Percentiles rank a stretch among this genome's conserved stretches.
These are phyloP conservation scores for Gloeopeniophorella convolvens DNA, from an alignment of 768 basidiomycete species.

Conservation along the genomic window DNA sequence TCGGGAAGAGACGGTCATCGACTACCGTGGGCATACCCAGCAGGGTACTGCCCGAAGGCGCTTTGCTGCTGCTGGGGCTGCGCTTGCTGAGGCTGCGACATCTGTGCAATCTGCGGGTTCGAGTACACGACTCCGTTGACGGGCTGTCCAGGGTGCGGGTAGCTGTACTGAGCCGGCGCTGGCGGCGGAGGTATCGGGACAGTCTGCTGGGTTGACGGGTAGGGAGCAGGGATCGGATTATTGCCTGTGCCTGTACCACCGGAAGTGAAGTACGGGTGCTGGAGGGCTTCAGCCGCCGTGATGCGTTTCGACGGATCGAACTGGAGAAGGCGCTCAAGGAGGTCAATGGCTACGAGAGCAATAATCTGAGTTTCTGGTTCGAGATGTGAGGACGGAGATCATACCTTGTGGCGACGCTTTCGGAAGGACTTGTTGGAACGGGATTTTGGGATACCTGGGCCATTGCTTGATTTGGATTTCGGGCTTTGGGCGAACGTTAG, in stretches of 20 bases:
- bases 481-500: conserved; percentile 42
- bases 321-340: conserved; percentile 90
- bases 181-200: conserved; percentile 27
- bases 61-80: conserved; percentile 19
- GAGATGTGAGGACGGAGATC: conserved; percentile 2
- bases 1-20: conserved; percentile 6
- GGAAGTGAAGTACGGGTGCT: conserved; percentile 85
- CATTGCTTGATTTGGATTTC: conserved; percentile 80
- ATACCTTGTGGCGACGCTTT: conserved; percentile 81
- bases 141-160: conserved; percentile 55
- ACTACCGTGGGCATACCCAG: conserved; percentile 17
- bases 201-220: conserved; percentile 54
- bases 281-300: conserved; percentile 85
- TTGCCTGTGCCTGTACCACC: conserved; percentile 34
- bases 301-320: conserved; percentile 93
- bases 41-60: conserved; percentile 21
- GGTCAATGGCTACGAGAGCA: conserved; percentile 61
- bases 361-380: background rate
- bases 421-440: conserved; percentile 72
- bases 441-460: conserved; percentile 81
- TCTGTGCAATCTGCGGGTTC: conserved; percentile 13
- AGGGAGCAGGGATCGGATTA: conserved; percentile 32
- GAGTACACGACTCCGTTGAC: conserved; percentile 20
- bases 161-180: conserved; percentile 42
- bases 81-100: conserved; percentile 33